Conservation (phyloP, 306 rosid genomes). For the Dryas drummondii region DNA sequence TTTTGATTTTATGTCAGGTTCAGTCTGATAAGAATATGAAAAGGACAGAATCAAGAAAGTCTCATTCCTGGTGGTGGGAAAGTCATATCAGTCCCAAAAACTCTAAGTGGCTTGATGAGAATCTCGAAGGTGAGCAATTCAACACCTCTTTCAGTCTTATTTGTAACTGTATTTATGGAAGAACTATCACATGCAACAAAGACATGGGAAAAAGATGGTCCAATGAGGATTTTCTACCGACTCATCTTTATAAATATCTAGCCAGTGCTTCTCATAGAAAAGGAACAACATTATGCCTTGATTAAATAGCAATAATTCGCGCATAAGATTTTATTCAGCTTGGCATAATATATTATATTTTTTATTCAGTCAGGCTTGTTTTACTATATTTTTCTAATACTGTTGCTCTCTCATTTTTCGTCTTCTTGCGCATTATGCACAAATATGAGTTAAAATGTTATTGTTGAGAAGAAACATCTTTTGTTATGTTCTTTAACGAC, state of each 20-base stretch:
- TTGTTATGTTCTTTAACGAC: conserved; percentile 12
- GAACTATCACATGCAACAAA: neutral
- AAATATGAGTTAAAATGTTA: neutral
- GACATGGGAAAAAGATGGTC: neutral
- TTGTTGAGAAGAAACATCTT: conserved; percentile 8
- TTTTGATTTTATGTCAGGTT: conserved; percentile 34
- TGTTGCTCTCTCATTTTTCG: conserved; percentile 7
- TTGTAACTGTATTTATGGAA: neutral
- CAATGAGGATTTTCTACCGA: neutral
- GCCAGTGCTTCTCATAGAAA: neutral
- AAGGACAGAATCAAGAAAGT: conserved; percentile 65
- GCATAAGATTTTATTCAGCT: neutral
- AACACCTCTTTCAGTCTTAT: conserved; percentile 12
- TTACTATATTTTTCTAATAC: conserved; percentile 17
- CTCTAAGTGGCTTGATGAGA: conserved; percentile 87
- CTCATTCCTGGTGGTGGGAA: conserved; percentile 99
- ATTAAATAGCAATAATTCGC: neutral
- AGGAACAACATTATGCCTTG: neutral
- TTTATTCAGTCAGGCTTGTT: neutral
- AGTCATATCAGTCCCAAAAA: conserved; percentile 73
- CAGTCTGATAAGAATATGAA: conserved; percentile 44
- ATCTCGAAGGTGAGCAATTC: conserved; percentile 65
- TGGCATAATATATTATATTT: neutral
- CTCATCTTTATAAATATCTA: neutral
- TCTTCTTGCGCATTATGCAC: neutral